Percentiles rank a stretch among this genome's conserved stretches.
Conservation (phyloP, 495 filamentous ascomycete genomes). For the Baudoinia panamericana region DNA sequence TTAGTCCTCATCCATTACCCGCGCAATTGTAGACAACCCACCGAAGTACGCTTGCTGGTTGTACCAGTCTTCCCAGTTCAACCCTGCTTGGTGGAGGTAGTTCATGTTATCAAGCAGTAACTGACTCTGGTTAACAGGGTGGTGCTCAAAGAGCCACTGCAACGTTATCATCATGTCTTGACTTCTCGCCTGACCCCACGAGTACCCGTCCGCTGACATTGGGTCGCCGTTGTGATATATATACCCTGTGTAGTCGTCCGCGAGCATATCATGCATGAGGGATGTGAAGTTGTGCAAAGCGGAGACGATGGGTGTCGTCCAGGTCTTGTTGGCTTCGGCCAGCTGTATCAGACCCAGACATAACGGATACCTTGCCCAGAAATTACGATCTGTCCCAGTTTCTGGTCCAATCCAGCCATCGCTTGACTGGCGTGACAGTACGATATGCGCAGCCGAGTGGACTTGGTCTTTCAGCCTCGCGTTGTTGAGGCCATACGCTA, state of each 20-base stretch:
- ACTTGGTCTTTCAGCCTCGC: slow-evolving; percentile 43
- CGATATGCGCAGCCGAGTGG: slow-evolving; percentile 34
- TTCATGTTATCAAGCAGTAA: slow-evolving; percentile 36
- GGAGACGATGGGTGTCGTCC: slow-evolving; percentile 27
- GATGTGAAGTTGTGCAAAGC: slow-evolving; percentile 30
- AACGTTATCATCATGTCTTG: slow-evolving; percentile 41
- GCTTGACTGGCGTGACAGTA: slow-evolving; percentile 38
- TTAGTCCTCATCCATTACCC: no score
- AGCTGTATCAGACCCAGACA: slow-evolving; percentile 41
- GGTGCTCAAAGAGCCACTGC: slow-evolving; percentile 42
- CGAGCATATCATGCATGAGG: slow-evolving; percentile 37
- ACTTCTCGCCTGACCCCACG: slow-evolving; percentile 37
- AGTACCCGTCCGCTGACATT: slow-evolving; percentile 25
- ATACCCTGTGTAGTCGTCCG: slow-evolving; percentile 38
- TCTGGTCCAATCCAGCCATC: slow-evolving; percentile 56
- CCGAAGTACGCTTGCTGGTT: no score
- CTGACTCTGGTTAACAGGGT: slow-evolving; percentile 29
- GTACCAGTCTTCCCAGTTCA: slow-evolving; percentile 37
- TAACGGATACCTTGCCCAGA: slow-evolving; percentile 44
- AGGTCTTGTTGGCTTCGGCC: slow-evolving; percentile 30
- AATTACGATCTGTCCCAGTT: slow-evolving; percentile 33
- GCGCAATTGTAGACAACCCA: no score
- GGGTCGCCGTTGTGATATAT: slow-evolving; percentile 32
- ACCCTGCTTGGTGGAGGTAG: slow-evolving; percentile 30
- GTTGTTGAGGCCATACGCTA: slow-evolving; percentile 47